phyloP scores from a whole-genome alignment of 257 asterid genomes.

The Ilex asprella region DNA sequence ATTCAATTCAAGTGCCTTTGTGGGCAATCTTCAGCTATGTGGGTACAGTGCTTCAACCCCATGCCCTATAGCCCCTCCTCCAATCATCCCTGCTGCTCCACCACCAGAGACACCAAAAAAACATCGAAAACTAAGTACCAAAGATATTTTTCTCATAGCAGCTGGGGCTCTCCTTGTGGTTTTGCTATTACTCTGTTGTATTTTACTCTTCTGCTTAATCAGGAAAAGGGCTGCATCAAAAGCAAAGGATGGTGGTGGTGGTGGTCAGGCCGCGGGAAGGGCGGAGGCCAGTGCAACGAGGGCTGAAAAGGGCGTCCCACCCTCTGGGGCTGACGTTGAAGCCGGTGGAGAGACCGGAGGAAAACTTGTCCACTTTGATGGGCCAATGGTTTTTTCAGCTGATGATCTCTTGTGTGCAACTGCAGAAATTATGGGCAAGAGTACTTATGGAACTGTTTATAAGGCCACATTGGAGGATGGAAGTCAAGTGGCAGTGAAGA shows the following conservation, averaged over 20 bases:
- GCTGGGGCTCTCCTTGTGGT: constrained; percentile 64
- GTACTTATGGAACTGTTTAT: constrained; percentile 91
- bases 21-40: constrained; percentile 68
- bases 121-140: constrained; percentile 41
- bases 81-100: constrained; percentile 25
- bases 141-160: constrained; percentile 69
- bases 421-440: constrained; percentile 94
- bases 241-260: constrained; percentile 17
- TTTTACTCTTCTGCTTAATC: constrained; percentile 53
- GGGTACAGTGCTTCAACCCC: constrained; percentile 55
- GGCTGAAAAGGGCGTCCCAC: constrained; percentile 35
- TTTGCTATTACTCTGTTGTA: constrained; percentile 49
- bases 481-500: constrained; percentile 83
- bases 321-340: constrained; percentile 36
- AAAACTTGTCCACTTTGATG: constrained; percentile 90
- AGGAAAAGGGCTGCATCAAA: constrained; percentile 46
- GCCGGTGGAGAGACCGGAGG: constrained; percentile 78
- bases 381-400: constrained; percentile 70
- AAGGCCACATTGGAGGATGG: constrained; percentile 92
- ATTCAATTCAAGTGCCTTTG: constrained; percentile 63
- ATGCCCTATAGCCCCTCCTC: constrained; percentile 46
- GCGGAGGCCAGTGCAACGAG: constrained; percentile 12
- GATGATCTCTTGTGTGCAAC: constrained; percentile 93
- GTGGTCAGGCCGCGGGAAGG: constrained; percentile 16
- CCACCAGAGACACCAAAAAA: constrained; percentile 17